Conservation (phyloP, 768 basidiomycete species). For the Exidia glandulosa region DNA sequence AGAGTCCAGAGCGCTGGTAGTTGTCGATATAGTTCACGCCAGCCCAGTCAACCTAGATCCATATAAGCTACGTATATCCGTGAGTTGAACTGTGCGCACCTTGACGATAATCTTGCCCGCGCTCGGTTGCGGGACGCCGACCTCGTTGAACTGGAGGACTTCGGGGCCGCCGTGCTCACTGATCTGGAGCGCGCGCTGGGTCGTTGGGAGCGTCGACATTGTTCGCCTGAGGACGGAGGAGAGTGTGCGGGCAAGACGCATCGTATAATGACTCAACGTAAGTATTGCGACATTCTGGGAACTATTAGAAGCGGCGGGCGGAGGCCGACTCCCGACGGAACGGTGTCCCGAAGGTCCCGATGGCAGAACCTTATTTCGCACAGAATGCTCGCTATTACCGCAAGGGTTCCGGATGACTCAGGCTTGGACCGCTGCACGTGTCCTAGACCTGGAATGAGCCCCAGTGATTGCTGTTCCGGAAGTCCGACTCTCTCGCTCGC, state of each 20-base stretch:
- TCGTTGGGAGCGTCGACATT: conserved; percentile 34
- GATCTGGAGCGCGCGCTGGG: conserved; percentile 63
- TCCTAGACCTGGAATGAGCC: too few relatives aligned
- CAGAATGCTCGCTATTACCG: too few relatives aligned
- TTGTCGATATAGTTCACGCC: conserved; percentile 86
- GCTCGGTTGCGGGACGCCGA: conserved; percentile 57
- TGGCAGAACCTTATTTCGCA: too few relatives aligned
- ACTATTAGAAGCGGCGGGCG: too few relatives aligned
- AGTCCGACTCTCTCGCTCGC: too few relatives aligned
- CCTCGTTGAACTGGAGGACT: conserved; percentile 53
- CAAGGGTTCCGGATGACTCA: too few relatives aligned
- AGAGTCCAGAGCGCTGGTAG: conserved; percentile 62
- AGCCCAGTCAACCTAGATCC: conserved; percentile 49
- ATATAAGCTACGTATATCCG: not conserved
- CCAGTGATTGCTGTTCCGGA: too few relatives aligned
- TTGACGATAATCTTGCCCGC: conserved; percentile 50
- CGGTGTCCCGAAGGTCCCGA: too few relatives aligned
- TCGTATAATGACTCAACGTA: too few relatives aligned
- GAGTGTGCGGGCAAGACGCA: conserved; percentile 5
- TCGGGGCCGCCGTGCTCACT: conserved; percentile 65
- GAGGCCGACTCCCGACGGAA: too few relatives aligned
- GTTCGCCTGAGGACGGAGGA: conserved; percentile 8
- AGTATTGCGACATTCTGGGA: too few relatives aligned
- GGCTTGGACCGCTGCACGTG: too few relatives aligned
- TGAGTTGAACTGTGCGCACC: conserved; percentile 13